phyloP scores from a whole-genome alignment of 2,329 filamentous ascomycete genomes.

The Elsinoe necatrix region DNA sequence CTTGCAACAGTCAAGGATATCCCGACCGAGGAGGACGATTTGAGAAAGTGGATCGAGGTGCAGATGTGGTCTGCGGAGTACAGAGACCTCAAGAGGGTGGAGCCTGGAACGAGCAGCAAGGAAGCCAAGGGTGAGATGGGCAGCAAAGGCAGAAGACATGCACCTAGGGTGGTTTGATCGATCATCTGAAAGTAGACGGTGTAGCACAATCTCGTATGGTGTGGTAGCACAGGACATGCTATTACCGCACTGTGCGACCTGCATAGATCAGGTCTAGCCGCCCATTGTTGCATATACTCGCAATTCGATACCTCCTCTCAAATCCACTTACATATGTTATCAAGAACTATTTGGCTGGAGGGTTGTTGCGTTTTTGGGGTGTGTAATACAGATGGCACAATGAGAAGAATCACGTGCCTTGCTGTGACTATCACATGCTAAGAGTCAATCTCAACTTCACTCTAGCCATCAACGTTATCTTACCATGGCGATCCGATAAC shows the following conservation, averaged over 20 bases:
- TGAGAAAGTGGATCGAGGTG: constrained; percentile 64
- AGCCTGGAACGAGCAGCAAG: constrained; percentile 44
- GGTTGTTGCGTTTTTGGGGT: no score
- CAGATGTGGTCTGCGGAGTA: constrained; percentile 77
- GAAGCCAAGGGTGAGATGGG: constrained; percentile 53
- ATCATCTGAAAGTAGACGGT: not conserved
- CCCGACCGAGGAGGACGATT: constrained; percentile 46
- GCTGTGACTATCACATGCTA: no score
- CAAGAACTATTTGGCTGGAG: no score
- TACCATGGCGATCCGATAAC: not conserved
- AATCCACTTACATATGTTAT: no score
- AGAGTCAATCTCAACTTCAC: no score
- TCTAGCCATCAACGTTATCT: not conserved
- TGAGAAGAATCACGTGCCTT: not conserved
- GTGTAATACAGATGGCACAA: no score
- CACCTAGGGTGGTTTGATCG: not conserved
- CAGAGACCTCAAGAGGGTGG: constrained; percentile 52
- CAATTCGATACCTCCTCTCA: no score
- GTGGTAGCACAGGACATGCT: not conserved
- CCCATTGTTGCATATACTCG: no score
- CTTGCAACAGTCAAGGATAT: constrained; percentile 58
- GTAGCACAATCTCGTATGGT: not conserved
- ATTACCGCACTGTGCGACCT: not conserved
- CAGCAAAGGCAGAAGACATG: constrained; percentile 18
- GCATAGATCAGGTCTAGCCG: no score